Evolutionary conservation across 495 filamentous ascomycete genomes (phyloP), one percentile per base, ranked within the genome.

Genomic region (Hypoxylon fragiforme): DNA sequence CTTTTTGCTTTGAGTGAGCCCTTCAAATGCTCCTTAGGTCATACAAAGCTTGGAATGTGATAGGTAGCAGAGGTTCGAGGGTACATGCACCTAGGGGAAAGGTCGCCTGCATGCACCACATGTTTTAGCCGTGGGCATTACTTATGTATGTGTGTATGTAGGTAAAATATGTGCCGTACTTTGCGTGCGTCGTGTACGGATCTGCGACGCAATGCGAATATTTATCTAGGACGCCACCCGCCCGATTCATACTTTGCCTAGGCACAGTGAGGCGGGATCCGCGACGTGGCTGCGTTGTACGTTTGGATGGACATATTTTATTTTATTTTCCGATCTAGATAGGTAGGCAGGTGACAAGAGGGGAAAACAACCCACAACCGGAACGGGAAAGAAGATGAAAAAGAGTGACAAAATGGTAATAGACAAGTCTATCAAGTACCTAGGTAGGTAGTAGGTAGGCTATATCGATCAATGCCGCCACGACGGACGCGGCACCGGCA

Each of bases 271-370:
- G 51, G 57, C 51, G 57, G 57, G 35, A 28, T 44, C 40, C 32
- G 51, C 51, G 51, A 61, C 51, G 57, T 61, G 51, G 57, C 8
- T 54, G 45, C 57, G 39, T 42, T 39, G 35, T 46, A 4, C 24
- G 4, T 28, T 9, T 9, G 9, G 4, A 28, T 4, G 24, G 24
- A 9, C 9, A 4, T 28, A 28, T 28, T n/a, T n/a, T 9, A 9
- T 28, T 46, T 38, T n/a, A 24, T 37, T 35, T n/a, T 41, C 36
- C 45, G 50, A 54, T 60, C 57, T 60, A 60, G 57, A 60, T 60
- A 51, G 44, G 49, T 20, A 47, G 16, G 24, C 5, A 28, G n/a
- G 5, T 19, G 49, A 36, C 22, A 13, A 54, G 24, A 41, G 44
- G 36, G 45, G 55, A 41, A 32, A 50, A 39, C 18, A 32, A 19